These are phyloP conservation scores for Cystobasidium tubakii DNA, from an alignment of 768 basidiomycete genomes.

Conservation along the genomic window DNA sequence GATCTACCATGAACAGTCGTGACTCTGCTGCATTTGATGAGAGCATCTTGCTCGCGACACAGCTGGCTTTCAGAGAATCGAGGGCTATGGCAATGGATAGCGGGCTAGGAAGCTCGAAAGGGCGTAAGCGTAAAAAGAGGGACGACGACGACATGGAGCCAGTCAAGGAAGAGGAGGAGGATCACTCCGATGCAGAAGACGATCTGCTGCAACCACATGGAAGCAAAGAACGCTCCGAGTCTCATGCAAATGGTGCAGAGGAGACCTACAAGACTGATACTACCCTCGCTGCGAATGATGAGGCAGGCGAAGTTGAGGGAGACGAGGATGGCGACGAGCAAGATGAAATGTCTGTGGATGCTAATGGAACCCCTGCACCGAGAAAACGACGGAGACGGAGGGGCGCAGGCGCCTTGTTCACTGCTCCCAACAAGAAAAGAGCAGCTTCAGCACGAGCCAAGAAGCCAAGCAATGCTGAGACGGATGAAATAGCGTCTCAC, in stretches of 20 bases:
- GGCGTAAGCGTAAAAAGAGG: constrained; percentile 51
- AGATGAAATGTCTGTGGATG: constrained; percentile 3
- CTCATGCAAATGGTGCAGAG: background rate
- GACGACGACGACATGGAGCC: constrained; percentile 10
- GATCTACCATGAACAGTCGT: constrained; percentile 96
- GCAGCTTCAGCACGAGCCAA: background rate
- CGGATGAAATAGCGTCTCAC: background rate
- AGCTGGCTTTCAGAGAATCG: constrained; percentile 31
- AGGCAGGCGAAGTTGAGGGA: constrained; percentile 2
- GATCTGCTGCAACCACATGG: background rate
- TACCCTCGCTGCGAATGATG: background rate
- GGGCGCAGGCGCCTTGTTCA: background rate
- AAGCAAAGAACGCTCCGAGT: background rate
- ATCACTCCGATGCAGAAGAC: constrained; percentile 1
- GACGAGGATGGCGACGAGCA: background rate
- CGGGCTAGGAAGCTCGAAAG: constrained; percentile 46
- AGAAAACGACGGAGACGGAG: constrained; percentile 25
- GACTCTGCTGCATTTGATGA: constrained; percentile 85
- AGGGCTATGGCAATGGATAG: constrained; percentile 36
- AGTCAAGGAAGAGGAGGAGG: constrained; percentile 32
- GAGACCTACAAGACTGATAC: background rate
- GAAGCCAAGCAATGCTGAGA: background rate
- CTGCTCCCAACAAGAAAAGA: constrained; percentile 17
- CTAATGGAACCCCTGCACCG: background rate
- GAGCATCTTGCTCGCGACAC: constrained; percentile 52